Evolutionary conservation across 2,329 filamentous ascomycete genomes (phyloP), one percentile per base, ranked within the genome.

Genomic region (Beauveria varroae): DNA sequence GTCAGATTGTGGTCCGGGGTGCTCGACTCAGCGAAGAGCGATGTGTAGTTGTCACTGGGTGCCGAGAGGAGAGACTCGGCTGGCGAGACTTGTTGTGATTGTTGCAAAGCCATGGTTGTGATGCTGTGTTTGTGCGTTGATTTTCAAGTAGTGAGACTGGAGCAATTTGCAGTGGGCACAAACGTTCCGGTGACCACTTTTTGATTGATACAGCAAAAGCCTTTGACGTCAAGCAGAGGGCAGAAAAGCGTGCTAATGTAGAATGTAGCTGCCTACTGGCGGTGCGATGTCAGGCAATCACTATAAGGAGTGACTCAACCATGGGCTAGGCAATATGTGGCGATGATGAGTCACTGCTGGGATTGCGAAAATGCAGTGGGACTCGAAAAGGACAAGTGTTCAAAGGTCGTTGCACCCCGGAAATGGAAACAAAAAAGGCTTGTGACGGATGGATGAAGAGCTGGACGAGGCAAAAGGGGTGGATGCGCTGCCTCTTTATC

Each of bases 11-110:
- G 64, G 10, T 71, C 65, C 12, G 74, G 67, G 22, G 72, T 69
- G 3, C 72, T 69, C 10, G 61, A 59, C 40, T 68, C 67, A 37
- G 67, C 68, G 68, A 84, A 83, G 34, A 84, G 75, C 3, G 81
- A 78, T 14, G 80, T 71, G 68, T 78, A 80, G 64, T 74, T 71
- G 63, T 82, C 78, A 64, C 77, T 75, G 2, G 81, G 79, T 1
- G 76, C 73, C 3, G 82, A 83, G 43, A 83, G 70, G 50, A 82
- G 75, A 5, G 81, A 83, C 70, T 84, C 82, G 69, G 78, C 73
- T 2, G 81, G 81, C 46, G 81, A 84, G 62, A 75, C 68, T 74
- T 65, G 60, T 69, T 60, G 41, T 64, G 47, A 62, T 60, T 65
- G 34, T 61, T 65, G 50, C 18, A 37, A 9, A 22, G 47, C 54